Evolutionary conservation across 495 filamentous ascomycete species (phyloP).

Genomic region (Astrothelium subdiscretum): DNA sequence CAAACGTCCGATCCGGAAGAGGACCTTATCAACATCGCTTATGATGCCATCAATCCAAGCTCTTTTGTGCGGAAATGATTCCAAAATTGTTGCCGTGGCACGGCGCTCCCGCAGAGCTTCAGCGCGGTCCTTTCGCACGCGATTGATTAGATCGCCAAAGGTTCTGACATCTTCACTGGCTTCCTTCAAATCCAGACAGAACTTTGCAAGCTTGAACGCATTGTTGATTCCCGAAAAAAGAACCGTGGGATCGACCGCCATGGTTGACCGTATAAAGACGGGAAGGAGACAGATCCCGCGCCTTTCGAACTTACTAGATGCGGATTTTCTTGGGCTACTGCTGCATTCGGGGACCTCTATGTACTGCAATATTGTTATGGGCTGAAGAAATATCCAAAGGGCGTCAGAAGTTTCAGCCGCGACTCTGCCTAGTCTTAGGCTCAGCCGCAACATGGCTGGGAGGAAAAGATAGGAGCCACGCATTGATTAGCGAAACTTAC

Average conservation of each 20-base stretch:
- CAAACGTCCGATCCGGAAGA: neutral
- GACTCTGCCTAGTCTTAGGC: too few relatives aligned
- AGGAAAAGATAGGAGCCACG: neutral
- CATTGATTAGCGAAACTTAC: neutral
- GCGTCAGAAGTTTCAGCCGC: too few relatives aligned
- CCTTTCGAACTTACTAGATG: too few relatives aligned
- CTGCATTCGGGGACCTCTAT: too few relatives aligned
- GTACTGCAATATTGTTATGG: too few relatives aligned
- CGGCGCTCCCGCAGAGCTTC: conserved; percentile 3
- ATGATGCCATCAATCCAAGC: conserved; percentile 5
- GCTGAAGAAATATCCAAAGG: too few relatives aligned
- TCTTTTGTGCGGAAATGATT: neutral
- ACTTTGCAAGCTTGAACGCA: conserved; percentile 4
- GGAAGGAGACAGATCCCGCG: neutral
- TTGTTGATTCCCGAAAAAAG: conserved; percentile 4
- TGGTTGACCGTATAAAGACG: neutral
- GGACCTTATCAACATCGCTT: neutral
- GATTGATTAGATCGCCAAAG: conserved; percentile 3
- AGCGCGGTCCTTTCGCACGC: conserved; percentile 4
- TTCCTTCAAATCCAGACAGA: neutral
- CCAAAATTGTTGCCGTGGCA: neutral
- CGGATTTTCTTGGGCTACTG: too few relatives aligned
- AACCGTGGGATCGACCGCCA: neutral
- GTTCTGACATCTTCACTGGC: neutral
- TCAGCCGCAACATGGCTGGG: neutral